Base-by-base conservation (phyloP, 345 rosid genomes). In the Eucalyptus melliodora region DNA sequence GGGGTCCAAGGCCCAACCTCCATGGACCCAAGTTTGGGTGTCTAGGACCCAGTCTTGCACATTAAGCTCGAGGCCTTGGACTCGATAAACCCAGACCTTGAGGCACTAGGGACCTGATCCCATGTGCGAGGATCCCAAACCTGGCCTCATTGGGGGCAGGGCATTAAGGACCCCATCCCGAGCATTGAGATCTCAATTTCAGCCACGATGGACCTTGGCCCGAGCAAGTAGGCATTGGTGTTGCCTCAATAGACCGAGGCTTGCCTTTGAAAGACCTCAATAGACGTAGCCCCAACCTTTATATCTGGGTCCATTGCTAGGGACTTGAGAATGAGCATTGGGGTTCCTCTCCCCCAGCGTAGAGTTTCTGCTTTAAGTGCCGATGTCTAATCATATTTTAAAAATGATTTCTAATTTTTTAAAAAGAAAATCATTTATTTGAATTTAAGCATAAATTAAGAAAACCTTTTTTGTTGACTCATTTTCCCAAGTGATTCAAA, bases 31-130 rank as follows among this genome's bases (percentile, higher is more conserved):
- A 24, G 30, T 56, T 56, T 56, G 0, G 30, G 27, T 56, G 62
- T 56, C 12, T 3, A 56, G 3, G 62, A 56, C 62, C 27, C 1
- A 23, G 3, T 56, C 30, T 53, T 53, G 59, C 2, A 0, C 59
- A 53, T 0, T 53, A 53, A 19, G 59, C 26, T 19, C 59, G 11
- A 53, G 59, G 59, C 11, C 59, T 0, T 1, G 0, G 0, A 8
- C 59, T 56, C 6, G 0, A 2, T 24, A 24, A 10, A 56, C 62
- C 13, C 0, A 0, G 1, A 56, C 30, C 27, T 6, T 24, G 4
- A 9, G 62, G 62, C 62, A 56, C 2, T 53, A 53, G 5, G 59
- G 59, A 24, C 62, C 0, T 5, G 0, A 56, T 56, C 62, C 62
- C 6, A 19, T 56, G 27, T 56, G 62, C 0, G 2, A 23, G 62